These are phyloP conservation scores for Cercospora zeina DNA, from an alignment of 2,329 filamentous ascomycete genomes.

Conservation along the genomic window DNA sequence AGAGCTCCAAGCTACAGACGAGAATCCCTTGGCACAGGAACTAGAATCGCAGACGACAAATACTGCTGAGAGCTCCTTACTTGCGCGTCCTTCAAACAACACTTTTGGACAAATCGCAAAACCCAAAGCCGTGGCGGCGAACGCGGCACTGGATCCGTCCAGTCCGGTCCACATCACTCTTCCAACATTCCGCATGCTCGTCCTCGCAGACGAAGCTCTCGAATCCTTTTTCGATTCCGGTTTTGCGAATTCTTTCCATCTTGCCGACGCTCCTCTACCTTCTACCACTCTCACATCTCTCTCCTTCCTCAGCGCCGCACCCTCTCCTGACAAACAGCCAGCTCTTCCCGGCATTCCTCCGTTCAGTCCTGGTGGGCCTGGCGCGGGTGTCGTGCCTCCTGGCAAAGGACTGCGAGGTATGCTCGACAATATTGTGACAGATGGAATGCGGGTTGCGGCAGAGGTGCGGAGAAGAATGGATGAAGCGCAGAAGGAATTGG, in stretches of 20 bases:
- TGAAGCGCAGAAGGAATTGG: slow-evolving; percentile 87
- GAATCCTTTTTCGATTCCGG: slow-evolving; percentile 98
- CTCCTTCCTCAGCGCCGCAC: slow-evolving; percentile 72
- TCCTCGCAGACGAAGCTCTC: slow-evolving; percentile 90
- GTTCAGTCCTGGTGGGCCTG: slow-evolving; percentile 39
- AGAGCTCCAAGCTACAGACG: slow-evolving; percentile 29
- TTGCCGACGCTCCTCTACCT: slow-evolving; percentile 64
- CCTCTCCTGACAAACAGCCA: slow-evolving; percentile 13
- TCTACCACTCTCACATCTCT: slow-evolving; percentile 55
- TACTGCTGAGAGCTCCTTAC: slow-evolving; percentile 31
- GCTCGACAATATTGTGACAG: slow-evolving; percentile 94
- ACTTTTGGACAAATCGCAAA: slow-evolving; percentile 39
- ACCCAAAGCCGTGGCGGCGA: slow-evolving; percentile 73
- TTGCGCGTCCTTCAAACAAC: slow-evolving; percentile 35
- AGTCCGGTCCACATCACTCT: slow-evolving; percentile 94
- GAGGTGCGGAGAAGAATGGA: slow-evolving; percentile 93
- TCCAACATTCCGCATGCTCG: slow-evolving; percentile 97
- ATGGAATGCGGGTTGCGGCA: slow-evolving; percentile 92
- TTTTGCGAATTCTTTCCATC: slow-evolving; percentile 88
- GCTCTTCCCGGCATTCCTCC: slow-evolving; percentile 24
- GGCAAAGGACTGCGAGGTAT: slow-evolving; percentile 84
- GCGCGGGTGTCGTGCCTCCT: slow-evolving; percentile 59
- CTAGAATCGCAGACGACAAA: slow-evolving; percentile 5
- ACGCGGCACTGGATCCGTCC: slow-evolving; percentile 85
- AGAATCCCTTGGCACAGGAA: slow-evolving; percentile 14